A percentile compares a stretch with the other conserved stretches of the same genome.
phyloP scores from a whole-genome alignment of 169 alveolate genomes.

The Plasmodium knowlesi region DNA sequence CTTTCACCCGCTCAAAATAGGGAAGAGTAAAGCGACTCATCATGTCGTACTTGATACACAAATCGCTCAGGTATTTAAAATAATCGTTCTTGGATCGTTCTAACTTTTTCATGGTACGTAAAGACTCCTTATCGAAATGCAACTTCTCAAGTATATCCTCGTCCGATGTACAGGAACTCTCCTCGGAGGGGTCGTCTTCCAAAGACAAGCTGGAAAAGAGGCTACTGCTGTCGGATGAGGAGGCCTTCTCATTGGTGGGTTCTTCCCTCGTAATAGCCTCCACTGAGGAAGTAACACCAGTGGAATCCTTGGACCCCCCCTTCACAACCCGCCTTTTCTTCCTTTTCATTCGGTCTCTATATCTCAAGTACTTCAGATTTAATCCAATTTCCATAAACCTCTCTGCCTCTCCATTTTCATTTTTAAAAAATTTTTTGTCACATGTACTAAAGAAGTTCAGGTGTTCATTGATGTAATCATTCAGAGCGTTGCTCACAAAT shows the following conservation, averaged over 20 bases:
- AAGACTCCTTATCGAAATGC: background rate
- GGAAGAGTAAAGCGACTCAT: background rate
- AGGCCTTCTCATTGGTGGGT: background rate
- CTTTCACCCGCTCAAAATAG: conserved; percentile 4
- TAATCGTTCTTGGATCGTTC: conserved; percentile 46
- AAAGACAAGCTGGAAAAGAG: conserved; percentile 24
- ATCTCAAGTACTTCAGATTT: conserved; percentile 14
- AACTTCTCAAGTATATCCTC: background rate
- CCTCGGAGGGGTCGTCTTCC: background rate
- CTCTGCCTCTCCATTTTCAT: background rate
- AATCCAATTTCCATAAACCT: conserved; percentile 10
- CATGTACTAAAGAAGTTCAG: background rate
- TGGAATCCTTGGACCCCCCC: background rate
- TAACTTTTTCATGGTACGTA: background rate
- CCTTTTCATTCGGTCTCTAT: conserved; percentile 9
- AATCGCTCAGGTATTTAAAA: conserved; percentile 10
- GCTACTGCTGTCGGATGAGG: conserved; percentile 37
- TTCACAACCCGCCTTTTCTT: background rate
- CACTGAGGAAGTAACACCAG: background rate
- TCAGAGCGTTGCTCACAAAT: background rate
- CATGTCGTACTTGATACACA: background rate
- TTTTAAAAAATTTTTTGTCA: background rate
- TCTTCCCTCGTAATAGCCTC: background rate
- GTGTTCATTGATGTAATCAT: conserved; percentile 51
- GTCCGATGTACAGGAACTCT: conserved; percentile 11